These are phyloP conservation scores for Linanthus parryae DNA, from an alignment of 148 eudicot species.

Conservation along the genomic window DNA sequence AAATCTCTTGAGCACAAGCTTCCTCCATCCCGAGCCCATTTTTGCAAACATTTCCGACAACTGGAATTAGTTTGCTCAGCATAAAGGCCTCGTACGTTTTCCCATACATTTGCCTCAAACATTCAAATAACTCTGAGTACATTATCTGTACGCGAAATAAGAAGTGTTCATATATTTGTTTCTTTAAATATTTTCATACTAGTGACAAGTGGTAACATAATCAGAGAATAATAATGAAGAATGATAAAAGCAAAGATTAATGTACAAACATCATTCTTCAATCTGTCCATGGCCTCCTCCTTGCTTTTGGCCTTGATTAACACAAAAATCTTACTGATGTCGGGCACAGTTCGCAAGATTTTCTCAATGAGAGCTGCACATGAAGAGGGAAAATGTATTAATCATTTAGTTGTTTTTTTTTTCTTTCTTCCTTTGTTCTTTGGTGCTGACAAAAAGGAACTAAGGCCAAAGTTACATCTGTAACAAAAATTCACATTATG, in stretches of 20 bases:
- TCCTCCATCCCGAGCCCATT: slow-evolving; percentile 1
- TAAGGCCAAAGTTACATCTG: too few relatives aligned
- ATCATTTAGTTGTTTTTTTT: too few relatives aligned
- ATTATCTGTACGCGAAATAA: background rate
- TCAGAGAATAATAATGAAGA: background rate
- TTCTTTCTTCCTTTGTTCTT: too few relatives aligned
- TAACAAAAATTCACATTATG: too few relatives aligned
- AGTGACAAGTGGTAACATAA: background rate
- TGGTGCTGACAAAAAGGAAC: too few relatives aligned
- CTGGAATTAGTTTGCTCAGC: slow-evolving; percentile 16
- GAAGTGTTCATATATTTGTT: too few relatives aligned
- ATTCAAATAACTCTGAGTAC: slow-evolving; percentile 6
- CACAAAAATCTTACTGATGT: slow-evolving; percentile 21
- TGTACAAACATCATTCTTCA: slow-evolving; percentile 17
- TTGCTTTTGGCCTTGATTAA: slow-evolving; percentile 20
- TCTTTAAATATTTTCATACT: too few relatives aligned
- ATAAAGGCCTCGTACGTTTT: slow-evolving; percentile 6
- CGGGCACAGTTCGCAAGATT: slow-evolving; percentile 18
- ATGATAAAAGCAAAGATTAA: background rate
- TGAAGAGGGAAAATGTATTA: too few relatives aligned
- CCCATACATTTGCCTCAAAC: slow-evolving; percentile 7
- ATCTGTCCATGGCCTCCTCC: slow-evolving; percentile 23
- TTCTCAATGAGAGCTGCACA: slow-evolving; percentile 28
- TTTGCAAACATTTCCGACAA: slow-evolving; percentile 10
- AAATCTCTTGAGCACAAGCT: background rate